A percentile compares a stretch with the other conserved stretches of the same genome.
phyloP scores from a whole-genome alignment of 2,329 filamentous ascomycete species.

The Aspergillus sp. region DNA sequence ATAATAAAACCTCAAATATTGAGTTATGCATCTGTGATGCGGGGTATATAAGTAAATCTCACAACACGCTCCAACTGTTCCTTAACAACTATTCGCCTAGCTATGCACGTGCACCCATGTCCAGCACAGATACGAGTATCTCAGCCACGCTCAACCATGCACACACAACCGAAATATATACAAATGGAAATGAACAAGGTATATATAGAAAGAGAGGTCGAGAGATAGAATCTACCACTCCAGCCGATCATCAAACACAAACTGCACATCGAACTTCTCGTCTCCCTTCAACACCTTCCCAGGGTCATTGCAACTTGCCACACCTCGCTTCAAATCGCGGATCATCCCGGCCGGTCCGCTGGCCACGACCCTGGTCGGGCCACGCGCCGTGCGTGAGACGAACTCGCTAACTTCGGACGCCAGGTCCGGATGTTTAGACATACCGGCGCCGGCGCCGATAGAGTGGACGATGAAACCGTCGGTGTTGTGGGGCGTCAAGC shows the following conservation, averaged over 20 bases:
- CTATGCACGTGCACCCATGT: background rate
- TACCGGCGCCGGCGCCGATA: slow-evolving; percentile 4
- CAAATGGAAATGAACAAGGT: background rate
- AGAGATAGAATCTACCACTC: slow-evolving; percentile 19
- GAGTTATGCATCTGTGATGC: no score
- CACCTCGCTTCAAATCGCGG: slow-evolving; percentile 54
- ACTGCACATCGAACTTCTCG: slow-evolving; percentile 54
- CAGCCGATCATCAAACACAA: slow-evolving; percentile 62
- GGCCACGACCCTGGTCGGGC: slow-evolving; percentile 57
- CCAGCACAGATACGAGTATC: background rate
- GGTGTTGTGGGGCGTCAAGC: background rate
- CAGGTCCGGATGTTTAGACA: slow-evolving; percentile 23
- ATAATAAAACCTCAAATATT: no score
- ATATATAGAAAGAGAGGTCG: no score
- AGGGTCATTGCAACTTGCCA: slow-evolving; percentile 56
- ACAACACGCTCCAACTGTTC: no score
- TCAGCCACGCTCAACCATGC: background rate
- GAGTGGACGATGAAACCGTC: slow-evolving; percentile 7
- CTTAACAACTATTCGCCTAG: background rate
- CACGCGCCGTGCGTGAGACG: slow-evolving; percentile 46
- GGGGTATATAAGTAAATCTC: no score
- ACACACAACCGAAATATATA: background rate
- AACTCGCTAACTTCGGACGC: slow-evolving; percentile 50
- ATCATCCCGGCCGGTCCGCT: slow-evolving; percentile 64
- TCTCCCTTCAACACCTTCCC: slow-evolving; percentile 59